These are phyloP conservation scores for Hymenoscyphus repandus DNA, from an alignment of 2,329 filamentous ascomycete species.

Conservation along the genomic window DNA sequence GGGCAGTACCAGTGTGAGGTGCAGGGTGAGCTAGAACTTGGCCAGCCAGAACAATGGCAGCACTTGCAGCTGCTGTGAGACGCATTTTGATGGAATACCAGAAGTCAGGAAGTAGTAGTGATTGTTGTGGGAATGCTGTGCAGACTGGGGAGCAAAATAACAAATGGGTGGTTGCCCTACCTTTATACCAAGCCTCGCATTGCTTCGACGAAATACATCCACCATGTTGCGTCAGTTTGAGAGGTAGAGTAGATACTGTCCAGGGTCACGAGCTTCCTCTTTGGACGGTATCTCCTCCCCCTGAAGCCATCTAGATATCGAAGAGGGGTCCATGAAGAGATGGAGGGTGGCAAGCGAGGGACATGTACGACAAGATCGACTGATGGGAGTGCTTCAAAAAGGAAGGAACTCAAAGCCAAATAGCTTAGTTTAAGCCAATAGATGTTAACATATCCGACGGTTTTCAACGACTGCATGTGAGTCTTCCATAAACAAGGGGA, in stretches of 20 bases:
- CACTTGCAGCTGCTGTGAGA: not conserved
- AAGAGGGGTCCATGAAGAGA: not conserved
- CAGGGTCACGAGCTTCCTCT: slow-evolving; percentile 3
- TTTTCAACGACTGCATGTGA: not conserved
- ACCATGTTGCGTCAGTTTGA: not conserved
- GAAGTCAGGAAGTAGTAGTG: not conserved
- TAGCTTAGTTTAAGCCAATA: not conserved
- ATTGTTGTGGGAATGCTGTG: not conserved
- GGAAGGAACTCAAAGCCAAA: not conserved
- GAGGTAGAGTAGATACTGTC: not conserved
- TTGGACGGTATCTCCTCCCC: not conserved
- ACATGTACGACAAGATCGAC: not conserved
- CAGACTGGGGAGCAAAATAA: not conserved
- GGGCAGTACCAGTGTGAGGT: slow-evolving; percentile 24
- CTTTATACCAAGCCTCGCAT: not conserved
- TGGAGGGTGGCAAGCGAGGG: not conserved
- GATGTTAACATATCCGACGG: not conserved
- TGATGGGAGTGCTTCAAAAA: not conserved
- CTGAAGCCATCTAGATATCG: not conserved
- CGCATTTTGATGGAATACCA: slow-evolving; percentile 7
- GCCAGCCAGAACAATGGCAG: slow-evolving; percentile 4
- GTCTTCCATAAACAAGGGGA: not conserved
- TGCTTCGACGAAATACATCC: not conserved
- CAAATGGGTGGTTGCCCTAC: not conserved
- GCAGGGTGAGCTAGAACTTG: slow-evolving; percentile 5